Percentiles rank a stretch among this genome's conserved stretches.
Conservation (phyloP, 202 grass and related monocot species). For the Brachypodium distachyon region DNA sequence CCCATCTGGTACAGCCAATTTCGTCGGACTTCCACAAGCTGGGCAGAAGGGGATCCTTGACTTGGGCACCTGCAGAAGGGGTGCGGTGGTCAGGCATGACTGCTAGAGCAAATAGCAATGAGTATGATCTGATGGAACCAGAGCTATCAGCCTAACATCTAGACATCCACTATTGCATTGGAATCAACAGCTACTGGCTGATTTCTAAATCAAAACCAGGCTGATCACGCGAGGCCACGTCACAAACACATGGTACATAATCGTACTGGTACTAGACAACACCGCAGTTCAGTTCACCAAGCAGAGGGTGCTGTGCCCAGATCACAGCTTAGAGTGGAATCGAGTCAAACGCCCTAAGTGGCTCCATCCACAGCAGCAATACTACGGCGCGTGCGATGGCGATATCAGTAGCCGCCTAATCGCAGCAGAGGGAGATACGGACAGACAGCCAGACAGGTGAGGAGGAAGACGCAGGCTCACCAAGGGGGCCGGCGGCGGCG, state of each 20-base stretch:
- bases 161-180: background rate
- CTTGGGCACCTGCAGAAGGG: slow-evolving; percentile 45
- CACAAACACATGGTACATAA: background rate
- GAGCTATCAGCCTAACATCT: no score
- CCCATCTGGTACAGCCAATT: slow-evolving; percentile 67
- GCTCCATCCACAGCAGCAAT: background rate
- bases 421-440: background rate
- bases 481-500: slow-evolving; percentile 17
- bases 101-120: background rate
- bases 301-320: background rate
- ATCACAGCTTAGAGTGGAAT: background rate
- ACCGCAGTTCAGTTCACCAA: background rate
- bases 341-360: slow-evolving; percentile 2
- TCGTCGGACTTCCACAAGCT: slow-evolving; percentile 73
- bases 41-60: slow-evolving; percentile 66
- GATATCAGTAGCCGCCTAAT: background rate
- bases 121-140: background rate
- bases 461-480: background rate
- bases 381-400: background rate
- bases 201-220: background rate
- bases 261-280: background rate
- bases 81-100: background rate
- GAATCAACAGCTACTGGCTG: background rate
- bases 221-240: background rate
- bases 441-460: background rate